A percentile compares a stretch with the other conserved stretches of the same genome.
phyloP scores from a whole-genome alignment of 768 basidiomycete species.

The Postia placenta region DNA sequence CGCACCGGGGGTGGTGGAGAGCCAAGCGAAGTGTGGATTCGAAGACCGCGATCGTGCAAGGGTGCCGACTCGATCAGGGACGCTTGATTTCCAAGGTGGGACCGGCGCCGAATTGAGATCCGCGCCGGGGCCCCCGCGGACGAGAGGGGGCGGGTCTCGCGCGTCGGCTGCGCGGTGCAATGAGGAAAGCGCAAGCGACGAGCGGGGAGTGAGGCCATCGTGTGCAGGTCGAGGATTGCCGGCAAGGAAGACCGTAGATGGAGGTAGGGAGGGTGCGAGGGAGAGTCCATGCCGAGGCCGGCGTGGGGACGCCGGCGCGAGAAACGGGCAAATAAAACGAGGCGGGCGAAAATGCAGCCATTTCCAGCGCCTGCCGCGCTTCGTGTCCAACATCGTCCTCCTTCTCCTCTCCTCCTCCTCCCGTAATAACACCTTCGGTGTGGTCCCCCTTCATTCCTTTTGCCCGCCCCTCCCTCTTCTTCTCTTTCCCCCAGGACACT shows the following conservation, averaged over 20 bases:
- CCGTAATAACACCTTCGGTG: slow-evolving; percentile 14
- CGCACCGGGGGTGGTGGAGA: no score
- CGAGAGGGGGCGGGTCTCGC: neutral
- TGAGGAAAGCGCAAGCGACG: neutral
- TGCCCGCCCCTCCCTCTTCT: slow-evolving; percentile 7
- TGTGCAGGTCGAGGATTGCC: neutral
- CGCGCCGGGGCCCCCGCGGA: no score
- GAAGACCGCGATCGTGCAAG: neutral
- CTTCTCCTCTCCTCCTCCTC: slow-evolving; percentile 6
- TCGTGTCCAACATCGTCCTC: slow-evolving; percentile 15
- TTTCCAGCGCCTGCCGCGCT: slow-evolving; percentile 10
- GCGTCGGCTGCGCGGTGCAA: neutral
- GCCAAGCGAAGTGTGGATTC: no score
- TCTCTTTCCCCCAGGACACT: neutral
- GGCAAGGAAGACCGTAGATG: neutral
- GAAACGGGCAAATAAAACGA: slow-evolving; percentile 19
- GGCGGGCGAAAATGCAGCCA: slow-evolving; percentile 2
- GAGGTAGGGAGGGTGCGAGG: neutral
- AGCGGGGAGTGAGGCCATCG: neutral
- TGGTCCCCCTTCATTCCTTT: slow-evolving; percentile 19
- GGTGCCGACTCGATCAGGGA: slow-evolving; percentile 1
- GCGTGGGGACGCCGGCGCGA: slow-evolving; percentile 15
- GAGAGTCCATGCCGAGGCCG: neutral
- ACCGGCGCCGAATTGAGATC: neutral
- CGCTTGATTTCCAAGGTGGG: neutral